Evolutionary conservation across 2,329 filamentous ascomycete genomes (phyloP).

Genomic region (Helminthosporium solani): DNA sequence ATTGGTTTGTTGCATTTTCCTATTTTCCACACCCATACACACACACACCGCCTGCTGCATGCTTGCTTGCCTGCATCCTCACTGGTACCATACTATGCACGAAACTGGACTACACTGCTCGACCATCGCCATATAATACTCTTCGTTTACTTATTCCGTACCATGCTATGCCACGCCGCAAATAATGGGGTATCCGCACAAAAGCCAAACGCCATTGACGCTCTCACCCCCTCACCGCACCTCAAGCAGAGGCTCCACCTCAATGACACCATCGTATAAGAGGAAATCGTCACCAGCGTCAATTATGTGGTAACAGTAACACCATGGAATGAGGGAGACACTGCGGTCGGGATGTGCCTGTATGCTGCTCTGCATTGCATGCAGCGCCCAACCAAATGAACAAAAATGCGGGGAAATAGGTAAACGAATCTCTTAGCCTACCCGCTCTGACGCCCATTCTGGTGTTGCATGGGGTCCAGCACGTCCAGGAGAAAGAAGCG

Average conservation of each 20-base stretch:
- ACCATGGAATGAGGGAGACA: slow-evolving; percentile 13
- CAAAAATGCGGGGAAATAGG: slow-evolving; percentile 40
- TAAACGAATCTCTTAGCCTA: slow-evolving; percentile 31
- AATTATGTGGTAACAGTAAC: slow-evolving; percentile 38
- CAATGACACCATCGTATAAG: neutral
- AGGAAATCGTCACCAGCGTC: slow-evolving; percentile 13
- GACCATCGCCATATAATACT: neutral
- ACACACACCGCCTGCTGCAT: slow-evolving; percentile 1
- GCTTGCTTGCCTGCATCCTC: neutral
- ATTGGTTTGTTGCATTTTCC: too few species aligned
- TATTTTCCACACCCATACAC: neutral
- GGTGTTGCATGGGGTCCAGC: slow-evolving; percentile 3
- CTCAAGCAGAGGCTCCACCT: slow-evolving; percentile 9
- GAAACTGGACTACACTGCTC: neutral
- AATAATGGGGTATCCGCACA: slow-evolving; percentile 37
- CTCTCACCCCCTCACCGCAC: slow-evolving; percentile 13
- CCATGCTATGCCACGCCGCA: slow-evolving; percentile 13
- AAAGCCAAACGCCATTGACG: slow-evolving; percentile 39
- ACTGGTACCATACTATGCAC: too few species aligned
- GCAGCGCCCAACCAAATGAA: neutral
- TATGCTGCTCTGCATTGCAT: neutral
- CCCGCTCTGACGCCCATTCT: slow-evolving; percentile 15
- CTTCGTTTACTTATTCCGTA: neutral
- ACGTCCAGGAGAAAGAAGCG: slow-evolving; percentile 7
- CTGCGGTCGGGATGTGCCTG: slow-evolving; percentile 12